phyloP scores from a whole-genome alignment of 2,329 filamentous ascomycete species.

The Trichoderma sp. region DNA sequence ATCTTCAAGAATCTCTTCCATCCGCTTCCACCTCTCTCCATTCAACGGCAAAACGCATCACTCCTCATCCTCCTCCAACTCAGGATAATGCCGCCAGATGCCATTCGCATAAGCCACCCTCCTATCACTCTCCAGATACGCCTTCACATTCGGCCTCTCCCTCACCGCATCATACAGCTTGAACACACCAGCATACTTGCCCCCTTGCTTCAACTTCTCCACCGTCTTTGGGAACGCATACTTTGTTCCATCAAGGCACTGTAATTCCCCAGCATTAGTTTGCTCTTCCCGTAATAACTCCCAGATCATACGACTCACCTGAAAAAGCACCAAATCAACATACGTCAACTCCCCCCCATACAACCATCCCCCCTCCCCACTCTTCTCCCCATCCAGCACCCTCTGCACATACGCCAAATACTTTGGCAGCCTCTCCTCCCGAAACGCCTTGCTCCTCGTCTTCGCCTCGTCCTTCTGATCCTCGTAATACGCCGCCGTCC shows the following conservation, averaged over 20 bases:
- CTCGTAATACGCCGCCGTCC: conserved; percentile 64
- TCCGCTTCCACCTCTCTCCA: neutral
- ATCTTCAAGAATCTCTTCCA: neutral
- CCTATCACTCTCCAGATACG: conserved; percentile 67
- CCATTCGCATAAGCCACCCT: conserved; percentile 63
- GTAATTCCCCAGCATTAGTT: conserved; percentile 9
- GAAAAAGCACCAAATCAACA: conserved; percentile 73
- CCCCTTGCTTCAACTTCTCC: conserved; percentile 53
- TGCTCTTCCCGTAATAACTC: neutral
- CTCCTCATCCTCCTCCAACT: conserved; percentile 58
- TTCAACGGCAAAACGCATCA: neutral
- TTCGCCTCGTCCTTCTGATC: conserved; percentile 71
- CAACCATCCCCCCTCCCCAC: conserved; percentile 62
- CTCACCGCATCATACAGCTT: conserved; percentile 64
- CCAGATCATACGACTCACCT: conserved; percentile 47
- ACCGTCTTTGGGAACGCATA: conserved; percentile 73
- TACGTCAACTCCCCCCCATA: conserved; percentile 67
- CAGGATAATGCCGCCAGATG: conserved; percentile 72
- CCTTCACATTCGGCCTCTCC: conserved; percentile 63
- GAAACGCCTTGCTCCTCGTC: conserved; percentile 58
- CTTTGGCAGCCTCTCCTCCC: conserved; percentile 67
- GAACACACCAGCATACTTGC: conserved; percentile 64
- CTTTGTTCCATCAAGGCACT: conserved; percentile 59
- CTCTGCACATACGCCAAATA: conserved; percentile 72
- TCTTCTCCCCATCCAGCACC: conserved; percentile 58